phyloP scores from a whole-genome alignment of 2,329 filamentous ascomycete genomes.

The Colletotrichum siamense region DNA sequence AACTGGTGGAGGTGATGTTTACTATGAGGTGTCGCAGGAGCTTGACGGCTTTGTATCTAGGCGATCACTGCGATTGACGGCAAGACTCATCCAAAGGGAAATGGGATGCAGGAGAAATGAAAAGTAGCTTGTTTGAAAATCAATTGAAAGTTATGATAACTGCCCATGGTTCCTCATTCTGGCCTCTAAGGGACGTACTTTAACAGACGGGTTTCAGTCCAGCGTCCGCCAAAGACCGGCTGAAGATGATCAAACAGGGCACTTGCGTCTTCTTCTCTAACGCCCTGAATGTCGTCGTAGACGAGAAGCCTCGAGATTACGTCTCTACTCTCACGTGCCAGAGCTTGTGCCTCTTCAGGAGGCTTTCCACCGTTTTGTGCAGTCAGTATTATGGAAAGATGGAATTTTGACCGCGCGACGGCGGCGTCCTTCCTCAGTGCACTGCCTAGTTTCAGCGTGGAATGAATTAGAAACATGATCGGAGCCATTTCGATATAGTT shows the following conservation, averaged over 20 bases:
- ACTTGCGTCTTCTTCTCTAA: neutral
- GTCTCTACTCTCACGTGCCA: neutral
- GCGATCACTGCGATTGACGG: neutral
- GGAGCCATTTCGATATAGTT: neutral
- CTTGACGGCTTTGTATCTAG: neutral
- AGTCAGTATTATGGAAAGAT: neutral
- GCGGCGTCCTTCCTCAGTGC: neutral
- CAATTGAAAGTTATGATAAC: neutral
- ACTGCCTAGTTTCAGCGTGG: neutral
- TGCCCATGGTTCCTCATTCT: neutral
- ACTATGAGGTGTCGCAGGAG: neutral
- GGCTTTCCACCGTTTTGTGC: neutral
- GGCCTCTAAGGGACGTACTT: neutral
- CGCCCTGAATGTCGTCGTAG: neutral
- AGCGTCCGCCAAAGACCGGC: neutral
- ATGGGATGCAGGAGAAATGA: neutral
- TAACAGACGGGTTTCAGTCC: neutral
- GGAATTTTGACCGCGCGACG: neutral
- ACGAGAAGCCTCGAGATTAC: neutral
- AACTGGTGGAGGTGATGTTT: neutral
- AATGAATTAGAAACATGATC: neutral
- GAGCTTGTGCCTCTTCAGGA: neutral
- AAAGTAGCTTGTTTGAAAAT: neutral
- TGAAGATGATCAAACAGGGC: neutral
- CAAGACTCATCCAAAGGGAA: neutral